Base-by-base conservation (phyloP, 805 yeast species). In the Cyberlindnera nakhonratchasimensis region DNA sequence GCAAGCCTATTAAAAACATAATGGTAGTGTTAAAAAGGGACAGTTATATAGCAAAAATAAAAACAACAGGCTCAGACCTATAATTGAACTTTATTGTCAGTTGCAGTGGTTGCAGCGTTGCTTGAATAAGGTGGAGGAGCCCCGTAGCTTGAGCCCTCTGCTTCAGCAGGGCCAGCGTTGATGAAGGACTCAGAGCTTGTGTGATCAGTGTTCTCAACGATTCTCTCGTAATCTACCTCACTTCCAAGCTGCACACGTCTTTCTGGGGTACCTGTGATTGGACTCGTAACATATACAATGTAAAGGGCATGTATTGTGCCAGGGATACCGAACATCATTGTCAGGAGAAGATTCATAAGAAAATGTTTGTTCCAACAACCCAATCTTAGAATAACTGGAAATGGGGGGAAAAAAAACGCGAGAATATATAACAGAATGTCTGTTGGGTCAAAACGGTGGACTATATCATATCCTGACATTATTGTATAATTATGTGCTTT, bases 291-390 rank as follows among this genome's bases (percentile, higher is more conserved):
- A 36, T 53, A 54, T 36, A 76, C 71, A 35, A 81, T 67, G 55
- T 75, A 81, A 37, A 81, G 64, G 5, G 87, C 81, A 54, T 82
- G 87, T 13, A 82, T 58, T 39, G 80, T 72, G 45, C 86, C 95
- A 3, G 95, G 95, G 49, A 86, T 65, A 64, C 80, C 85, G 30
- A 90, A 93, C 45, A 86, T 70, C 48, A 79, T 61, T 18, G 90
- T 80, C 56, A 86, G 72, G 32, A 86, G 54, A 36, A 83, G 64
- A 65, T 84, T 83, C 56, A 86, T 55, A 29, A 79, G 62, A 13
- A 72, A 57, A 37, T 83, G 86, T 25, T 65, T 56, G 3, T 82
- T 68, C 51, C 77, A 79, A 34, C 54, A 40, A 1, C 93, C 93
- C 36, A 79, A 65, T 55, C 88, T 70, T 28, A 82, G 69, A 60